A percentile compares a stretch with the other conserved stretches of the same genome.
Evolutionary conservation across 768 basidiomycete genomes (phyloP).

Genomic region (Plicaturopsis crispa): DNA sequence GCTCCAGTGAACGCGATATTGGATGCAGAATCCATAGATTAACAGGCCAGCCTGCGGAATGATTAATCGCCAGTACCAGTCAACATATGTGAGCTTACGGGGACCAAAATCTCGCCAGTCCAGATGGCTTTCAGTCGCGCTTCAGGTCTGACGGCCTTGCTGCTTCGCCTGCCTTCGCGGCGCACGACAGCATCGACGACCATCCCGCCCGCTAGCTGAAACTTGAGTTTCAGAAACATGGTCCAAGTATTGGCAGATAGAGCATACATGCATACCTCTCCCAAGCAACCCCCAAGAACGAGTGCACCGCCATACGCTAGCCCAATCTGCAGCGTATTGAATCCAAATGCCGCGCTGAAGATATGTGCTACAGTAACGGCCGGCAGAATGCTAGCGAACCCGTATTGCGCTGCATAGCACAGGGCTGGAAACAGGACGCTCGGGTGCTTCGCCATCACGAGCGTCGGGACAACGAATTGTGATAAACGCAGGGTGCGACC

Average conservation of each 20-base stretch:
- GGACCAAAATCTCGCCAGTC: conserved; percentile 29
- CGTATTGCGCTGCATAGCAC: conserved; percentile 10
- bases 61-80: too few species aligned
- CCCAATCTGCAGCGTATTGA: conserved; percentile 11
- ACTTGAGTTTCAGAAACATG: too few species aligned
- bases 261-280: too few species aligned
- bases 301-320: too few species aligned
- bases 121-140: conserved; percentile 31
- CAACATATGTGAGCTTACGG: conserved; percentile 26
- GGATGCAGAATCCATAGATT: too few species aligned
- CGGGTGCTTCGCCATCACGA: conserved; percentile 8
- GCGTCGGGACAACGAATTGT: too few species aligned
- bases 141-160: conserved; percentile 14
- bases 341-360: conserved; percentile 7
- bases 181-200: conserved; percentile 12
- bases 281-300: too few species aligned
- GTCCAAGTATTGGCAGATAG: too few species aligned
- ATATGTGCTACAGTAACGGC: conserved; percentile 14
- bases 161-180: conserved; percentile 6
- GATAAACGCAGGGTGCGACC: too few species aligned
- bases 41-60: too few species aligned
- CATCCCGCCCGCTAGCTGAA: conserved; percentile 11
- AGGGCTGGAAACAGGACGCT: conserved; percentile 10
- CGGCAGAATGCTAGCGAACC: conserved; percentile 10
- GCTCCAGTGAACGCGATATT: conserved; percentile 7